phyloP scores from a whole-genome alignment of 768 basidiomycete genomes.

The Kockovaella imperatae region DNA sequence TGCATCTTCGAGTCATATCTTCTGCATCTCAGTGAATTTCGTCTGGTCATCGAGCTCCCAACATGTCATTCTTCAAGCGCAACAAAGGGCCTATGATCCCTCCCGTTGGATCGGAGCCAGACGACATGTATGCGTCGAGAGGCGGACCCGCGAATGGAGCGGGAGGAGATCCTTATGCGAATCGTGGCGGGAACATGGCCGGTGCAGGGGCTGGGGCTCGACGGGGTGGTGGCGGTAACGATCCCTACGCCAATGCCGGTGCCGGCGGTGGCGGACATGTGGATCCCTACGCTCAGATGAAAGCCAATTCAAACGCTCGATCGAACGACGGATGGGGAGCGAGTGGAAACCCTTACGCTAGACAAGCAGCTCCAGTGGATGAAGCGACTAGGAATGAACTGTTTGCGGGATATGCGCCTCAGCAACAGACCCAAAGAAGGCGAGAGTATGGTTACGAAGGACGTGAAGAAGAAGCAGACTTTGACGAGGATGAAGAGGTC shows the following conservation, averaged over 20 bases:
- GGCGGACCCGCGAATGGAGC: conserved; percentile 12
- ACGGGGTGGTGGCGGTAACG: conserved; percentile 18
- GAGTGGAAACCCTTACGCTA: conserved; percentile 34
- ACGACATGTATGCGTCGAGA: too few relatives aligned
- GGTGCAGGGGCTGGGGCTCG: conserved; percentile 8
- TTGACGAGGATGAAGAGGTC: conserved; percentile 49
- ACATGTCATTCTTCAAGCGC: conserved; percentile 40
- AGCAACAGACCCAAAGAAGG: conserved; percentile 13
- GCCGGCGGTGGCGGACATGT: conserved; percentile 10
- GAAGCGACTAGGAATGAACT: conserved; percentile 41
- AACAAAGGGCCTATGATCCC: conserved; percentile 42
- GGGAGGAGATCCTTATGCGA: conserved; percentile 28
- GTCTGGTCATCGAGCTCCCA: too few relatives aligned
- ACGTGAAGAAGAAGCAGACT: conserved; percentile 55
- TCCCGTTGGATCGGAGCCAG: too few relatives aligned
- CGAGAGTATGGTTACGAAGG: conserved; percentile 40
- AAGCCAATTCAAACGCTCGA: background rate
- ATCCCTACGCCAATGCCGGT: conserved; percentile 25
- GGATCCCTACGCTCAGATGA: conserved; percentile 26
- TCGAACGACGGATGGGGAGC: conserved; percentile 9
- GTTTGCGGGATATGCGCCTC: conserved; percentile 38
- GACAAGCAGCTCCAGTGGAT: conserved; percentile 8
- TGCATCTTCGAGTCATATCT: too few relatives aligned
- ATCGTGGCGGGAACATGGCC: background rate
- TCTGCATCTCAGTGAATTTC: too few relatives aligned